phyloP scores from a whole-genome alignment of 1,139 yeast genomes.

The Groenewaldozyma sp. region DNA sequence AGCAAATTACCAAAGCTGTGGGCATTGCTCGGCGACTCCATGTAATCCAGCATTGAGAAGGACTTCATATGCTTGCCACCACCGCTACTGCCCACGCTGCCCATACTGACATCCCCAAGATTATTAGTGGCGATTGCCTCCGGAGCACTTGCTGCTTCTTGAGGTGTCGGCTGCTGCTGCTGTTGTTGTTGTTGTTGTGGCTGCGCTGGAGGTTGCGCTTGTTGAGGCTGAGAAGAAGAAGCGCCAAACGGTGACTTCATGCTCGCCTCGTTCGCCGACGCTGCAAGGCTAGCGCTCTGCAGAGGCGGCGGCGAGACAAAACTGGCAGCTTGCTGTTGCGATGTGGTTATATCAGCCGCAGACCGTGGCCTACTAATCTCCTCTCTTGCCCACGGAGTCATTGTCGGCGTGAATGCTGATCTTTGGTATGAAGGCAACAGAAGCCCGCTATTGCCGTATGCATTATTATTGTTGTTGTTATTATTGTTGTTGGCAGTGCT shows the following conservation, averaged over 20 bases:
- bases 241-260: no score
- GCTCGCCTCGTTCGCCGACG: conserved; percentile 1
- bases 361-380: conserved; percentile 25
- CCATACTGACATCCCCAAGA: no score
- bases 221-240: no score
- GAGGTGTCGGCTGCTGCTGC: conserved; percentile 2
- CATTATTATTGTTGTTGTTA: neutral
- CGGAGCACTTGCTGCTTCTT: no score
- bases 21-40: no score
- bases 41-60: conserved; percentile 15
- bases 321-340: neutral
- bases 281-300: conserved; percentile 2
- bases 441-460: conserved; percentile 4
- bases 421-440: conserved; percentile 8
- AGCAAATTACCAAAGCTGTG: no score
- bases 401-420: conserved; percentile 11
- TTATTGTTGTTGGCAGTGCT: conserved; percentile 1
- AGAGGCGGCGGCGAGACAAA: conserved; percentile 1
- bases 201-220: no score
- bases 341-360: conserved; percentile 15
- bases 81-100: no score
- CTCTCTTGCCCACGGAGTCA: conserved; percentile 18
- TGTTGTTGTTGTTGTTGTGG: conserved; percentile 4
- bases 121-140: no score
- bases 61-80: conserved; percentile 15